Evolutionary conservation across 192 early-diverging fungal species (phyloP).

Genomic region (Gryganskiella cystojenkinii): DNA sequence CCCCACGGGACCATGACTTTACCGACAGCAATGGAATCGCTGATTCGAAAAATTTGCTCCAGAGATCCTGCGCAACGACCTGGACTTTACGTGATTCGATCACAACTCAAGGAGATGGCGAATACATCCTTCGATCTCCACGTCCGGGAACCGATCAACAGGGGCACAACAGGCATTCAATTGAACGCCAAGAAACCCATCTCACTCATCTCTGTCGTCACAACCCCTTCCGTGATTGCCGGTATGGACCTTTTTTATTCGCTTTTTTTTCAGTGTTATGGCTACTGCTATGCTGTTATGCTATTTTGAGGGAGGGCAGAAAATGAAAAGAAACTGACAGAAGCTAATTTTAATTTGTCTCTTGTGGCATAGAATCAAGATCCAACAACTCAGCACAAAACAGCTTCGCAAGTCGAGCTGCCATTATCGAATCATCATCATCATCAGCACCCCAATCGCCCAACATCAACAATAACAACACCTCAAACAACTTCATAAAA

Average conservation of each 20-base stretch:
- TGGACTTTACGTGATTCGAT: conserved; percentile 35
- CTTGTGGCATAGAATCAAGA: no score
- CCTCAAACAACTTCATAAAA: conserved; percentile 8
- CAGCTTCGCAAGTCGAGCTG: neutral
- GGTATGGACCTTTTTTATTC: conserved; percentile 6
- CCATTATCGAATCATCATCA: conserved; percentile 1
- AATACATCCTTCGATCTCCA: conserved; percentile 49
- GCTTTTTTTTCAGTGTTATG: neutral
- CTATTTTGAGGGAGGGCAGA: neutral
- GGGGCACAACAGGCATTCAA: conserved; percentile 44
- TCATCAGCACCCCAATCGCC: conserved; percentile 6
- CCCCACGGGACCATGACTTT: conserved; percentile 36
- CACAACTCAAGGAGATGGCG: conserved; percentile 51
- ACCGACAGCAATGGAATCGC: conserved; percentile 39
- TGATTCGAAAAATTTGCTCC: conserved; percentile 46
- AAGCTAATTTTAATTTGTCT: neutral
- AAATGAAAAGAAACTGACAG: neutral
- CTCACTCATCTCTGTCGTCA: conserved; percentile 47
- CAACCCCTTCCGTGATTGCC: conserved; percentile 39
- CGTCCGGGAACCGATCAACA: conserved; percentile 49
- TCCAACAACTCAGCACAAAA: neutral
- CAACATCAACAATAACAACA: conserved; percentile 24
- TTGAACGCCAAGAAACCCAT: conserved; percentile 52
- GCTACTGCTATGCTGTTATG: no score
- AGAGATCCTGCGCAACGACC: conserved; percentile 43